These are phyloP conservation scores for Elsinoe ampelina DNA, from an alignment of 2,329 filamentous ascomycete species.

Conservation along the genomic window DNA sequence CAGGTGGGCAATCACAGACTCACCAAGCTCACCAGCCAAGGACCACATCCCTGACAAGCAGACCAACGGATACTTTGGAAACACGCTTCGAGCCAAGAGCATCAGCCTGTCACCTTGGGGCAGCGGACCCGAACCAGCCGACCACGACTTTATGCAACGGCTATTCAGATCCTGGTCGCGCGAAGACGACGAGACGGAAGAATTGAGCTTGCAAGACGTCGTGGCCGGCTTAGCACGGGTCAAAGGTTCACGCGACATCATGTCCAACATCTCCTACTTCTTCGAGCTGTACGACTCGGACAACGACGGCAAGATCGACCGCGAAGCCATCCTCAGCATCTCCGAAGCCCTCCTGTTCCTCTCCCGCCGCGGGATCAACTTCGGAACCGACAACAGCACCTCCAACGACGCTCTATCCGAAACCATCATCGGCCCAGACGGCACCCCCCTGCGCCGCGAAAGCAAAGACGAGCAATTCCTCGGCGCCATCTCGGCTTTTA, in stretches of 20 bases:
- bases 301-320: slow-evolving; percentile 79
- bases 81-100: slow-evolving; percentile 31
- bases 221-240: slow-evolving; percentile 83
- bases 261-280: slow-evolving; percentile 96
- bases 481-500: slow-evolving; percentile 89
- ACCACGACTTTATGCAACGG: slow-evolving; percentile 88
- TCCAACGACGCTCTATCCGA: slow-evolving; percentile 44
- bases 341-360: slow-evolving; percentile 90
- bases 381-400: slow-evolving; percentile 31
- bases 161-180: slow-evolving; percentile 84
- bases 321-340: slow-evolving; percentile 89
- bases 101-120: slow-evolving; percentile 47
- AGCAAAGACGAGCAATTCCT: slow-evolving; percentile 80
- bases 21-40: slow-evolving; percentile 52
- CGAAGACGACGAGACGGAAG: slow-evolving; percentile 63
- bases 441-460: slow-evolving; percentile 31
- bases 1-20: slow-evolving; percentile 88
- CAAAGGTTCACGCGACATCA: slow-evolving; percentile 89
- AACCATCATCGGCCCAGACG: slow-evolving; percentile 26
- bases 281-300: slow-evolving; percentile 96
- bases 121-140: slow-evolving; percentile 60
- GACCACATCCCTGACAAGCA: slow-evolving; percentile 42
- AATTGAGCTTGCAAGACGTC: slow-evolving; percentile 79
- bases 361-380: slow-evolving; percentile 77
- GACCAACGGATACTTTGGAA: slow-evolving; percentile 50